phyloP scores from a whole-genome alignment of 768 basidiomycete genomes.

The Hygrophoropsis aurantiaca region DNA sequence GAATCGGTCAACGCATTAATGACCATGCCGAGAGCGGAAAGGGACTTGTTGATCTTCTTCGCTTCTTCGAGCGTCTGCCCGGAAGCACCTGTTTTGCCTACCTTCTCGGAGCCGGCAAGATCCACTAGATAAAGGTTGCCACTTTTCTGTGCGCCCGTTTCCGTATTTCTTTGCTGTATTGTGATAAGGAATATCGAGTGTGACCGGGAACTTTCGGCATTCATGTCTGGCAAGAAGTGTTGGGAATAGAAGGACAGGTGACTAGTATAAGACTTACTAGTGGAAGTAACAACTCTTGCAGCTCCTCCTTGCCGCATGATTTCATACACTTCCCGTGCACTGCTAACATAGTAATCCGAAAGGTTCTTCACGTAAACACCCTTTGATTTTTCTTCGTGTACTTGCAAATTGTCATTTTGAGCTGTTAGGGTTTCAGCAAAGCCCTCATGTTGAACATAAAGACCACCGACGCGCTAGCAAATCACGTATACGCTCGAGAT shows the following conservation, averaged over 20 bases:
- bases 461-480: slow-evolving; percentile 82
- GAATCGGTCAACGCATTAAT: slow-evolving; percentile 97
- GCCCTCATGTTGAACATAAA: not conserved
- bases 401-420: slow-evolving; percentile 96
- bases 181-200: slow-evolving; percentile 99
- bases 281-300: slow-evolving; percentile 89
- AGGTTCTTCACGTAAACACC: slow-evolving; percentile 98
- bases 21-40: slow-evolving; percentile 98
- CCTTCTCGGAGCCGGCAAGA: slow-evolving; percentile 97
- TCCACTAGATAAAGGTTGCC: slow-evolving; percentile 98
- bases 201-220: slow-evolving; percentile 97
- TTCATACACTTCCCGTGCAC: slow-evolving; percentile 93
- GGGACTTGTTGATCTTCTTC: slow-evolving; percentile 99
- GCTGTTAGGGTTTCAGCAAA: slow-evolving; percentile 43
- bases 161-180: slow-evolving; percentile 94
- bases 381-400: slow-evolving; percentile 96
- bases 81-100: slow-evolving; percentile 98
- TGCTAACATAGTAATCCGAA: slow-evolving; percentile 97
- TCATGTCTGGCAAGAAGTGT: slow-evolving; percentile 75
- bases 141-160: slow-evolving; percentile 92
- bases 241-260: slow-evolving; percentile 3
- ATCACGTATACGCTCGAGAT: slow-evolving; percentile 94
- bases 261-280: slow-evolving; percentile 60
- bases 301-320: slow-evolving; percentile 97
- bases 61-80: slow-evolving; percentile 99